Evolutionary conservation across 768 basidiomycete species (phyloP), one percentile per base, ranked within the genome.

Genomic region (Lyophyllum semitale): DNA sequence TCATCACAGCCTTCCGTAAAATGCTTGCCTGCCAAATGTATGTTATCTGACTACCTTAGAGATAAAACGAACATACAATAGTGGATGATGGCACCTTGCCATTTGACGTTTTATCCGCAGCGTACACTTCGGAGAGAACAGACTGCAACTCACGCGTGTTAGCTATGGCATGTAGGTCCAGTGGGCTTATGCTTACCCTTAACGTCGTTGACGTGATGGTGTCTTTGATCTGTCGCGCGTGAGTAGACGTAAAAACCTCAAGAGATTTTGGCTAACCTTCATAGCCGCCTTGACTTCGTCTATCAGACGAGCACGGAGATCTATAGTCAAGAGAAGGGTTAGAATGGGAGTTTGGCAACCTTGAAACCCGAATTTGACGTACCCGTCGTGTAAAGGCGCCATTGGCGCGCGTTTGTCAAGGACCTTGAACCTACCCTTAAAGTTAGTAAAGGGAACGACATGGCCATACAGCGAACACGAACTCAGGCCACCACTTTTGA

Each of bases 41-140:
- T n/a, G 30, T 53, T 13, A 53, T 33, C 17, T 15, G 11, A 22
- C n/a, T 17, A 22, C 37, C 40, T 43, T 51, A 17, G 38, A 33
- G n/a, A 26, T 15, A 29, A 33, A 32, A 32, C n/a, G 22, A 33
- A 60, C 68, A 49, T 58, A 81, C 67, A 38, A 88, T 77, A 32
- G 72, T 70, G 5, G 85, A 74, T 5, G 81, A 71, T n/a, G 78
- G 59, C 11, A 84, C 61, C 26, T 74, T 72, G 15, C 65, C 63
- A 40, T 74, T 72, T 25, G 78, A 68, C 7, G 67, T 65, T 68
- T 91, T 91, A 70, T 89, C 88, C 32, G 83, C 77, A 8, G 81
- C 77, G 59, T 89, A 83, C 2, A 91, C 77, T 54, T 91, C 89
- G 9, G 89, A 77, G 17, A 91, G 75, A 29, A 88, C 78, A 23